Evolutionary conservation across 352 stramenopile species (phyloP), one percentile per base, ranked within the genome.

Genomic region (Pythium monospermum): DNA sequence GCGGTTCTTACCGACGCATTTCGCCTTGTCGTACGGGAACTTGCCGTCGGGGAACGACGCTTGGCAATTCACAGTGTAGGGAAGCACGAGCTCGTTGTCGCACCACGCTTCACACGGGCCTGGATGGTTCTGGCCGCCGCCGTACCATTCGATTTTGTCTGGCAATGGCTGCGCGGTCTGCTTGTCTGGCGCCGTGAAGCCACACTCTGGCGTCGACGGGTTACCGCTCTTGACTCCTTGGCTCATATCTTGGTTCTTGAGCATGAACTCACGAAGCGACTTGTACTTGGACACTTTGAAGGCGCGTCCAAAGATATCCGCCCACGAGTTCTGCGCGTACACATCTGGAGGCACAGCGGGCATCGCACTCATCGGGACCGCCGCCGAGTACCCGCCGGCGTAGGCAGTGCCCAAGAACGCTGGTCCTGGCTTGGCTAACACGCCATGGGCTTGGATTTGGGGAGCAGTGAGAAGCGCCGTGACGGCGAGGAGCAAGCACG

Each of bases 31-130:
- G 59, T 62, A 59, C 26, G 53, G 27, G 6, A 39, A 53, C 45
- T 41, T 37, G 38, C 57, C 57, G 39, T 56, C 31, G 4, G 49
- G 49, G 49, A 56, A 54, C 13, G 43, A 21, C 25, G 19, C 39
- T 15, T 39, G 39, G 52, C 52, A 59, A 43, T 51, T 58, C 26
- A 39, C 42, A 3, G 26, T 49, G 42, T 39, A 49, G 26, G 42
- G 42, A 39, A 71, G 57, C 23, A 45, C 62, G 22, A 61, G 51
- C 25, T 64, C 66, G 36, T 70, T 49, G 52, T 69, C 64, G 45
- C 65, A 76, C 65, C 62, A 77, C 40, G 45, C 50, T 48, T 80
- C 68, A 32, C 71, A 81, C n/a, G 70, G 68, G 2, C 70, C 70
- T 28, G 41, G 36, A 53, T 82, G 71, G 23, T 49, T 48, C 21